phyloP scores from a whole-genome alignment of 1,284 basidiomycete species.

The Pseudozyma sp. region DNA sequence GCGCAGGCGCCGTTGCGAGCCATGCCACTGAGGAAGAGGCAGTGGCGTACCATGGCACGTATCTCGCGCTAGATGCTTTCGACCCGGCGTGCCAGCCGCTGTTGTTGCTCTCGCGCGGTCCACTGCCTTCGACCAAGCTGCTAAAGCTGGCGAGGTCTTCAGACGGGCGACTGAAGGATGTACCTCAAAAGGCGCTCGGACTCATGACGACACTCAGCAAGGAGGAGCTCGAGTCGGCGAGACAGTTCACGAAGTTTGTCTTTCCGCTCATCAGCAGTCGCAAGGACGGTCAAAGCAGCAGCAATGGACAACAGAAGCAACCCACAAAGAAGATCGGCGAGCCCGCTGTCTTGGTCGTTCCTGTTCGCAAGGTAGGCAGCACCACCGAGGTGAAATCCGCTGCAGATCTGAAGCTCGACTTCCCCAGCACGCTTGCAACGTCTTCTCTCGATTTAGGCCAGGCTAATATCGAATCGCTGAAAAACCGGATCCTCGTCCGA shows the following conservation, averaged over 20 bases:
- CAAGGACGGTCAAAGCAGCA: background rate
- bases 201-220: background rate
- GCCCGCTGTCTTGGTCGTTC: slow-evolving; percentile 22
- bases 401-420: slow-evolving; percentile 13
- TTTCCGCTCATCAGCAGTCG: slow-evolving; percentile 13
- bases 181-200: slow-evolving; percentile 6
- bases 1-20: too few relatives aligned
- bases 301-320: background rate
- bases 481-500: slow-evolving; percentile 12
- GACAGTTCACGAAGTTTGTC: slow-evolving; percentile 16
- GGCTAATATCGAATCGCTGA: background rate
- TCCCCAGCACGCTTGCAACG: background rate
- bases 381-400: background rate
- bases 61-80: slow-evolving; percentile 20
- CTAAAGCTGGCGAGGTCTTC: slow-evolving; percentile 8
- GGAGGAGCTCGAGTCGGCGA: slow-evolving; percentile 9
- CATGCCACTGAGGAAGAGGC: background rate
- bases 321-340: background rate
- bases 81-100: slow-evolving; percentile 17
- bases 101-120: slow-evolving; percentile 19
- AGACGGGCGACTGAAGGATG: slow-evolving; percentile 4
- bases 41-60: slow-evolving; percentile 15
- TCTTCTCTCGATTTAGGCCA: background rate
- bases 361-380: slow-evolving; percentile 8
- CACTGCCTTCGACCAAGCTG: slow-evolving; percentile 25